phyloP scores from a whole-genome alignment of 73 alveolate genomes.

The Tetrahymena borealis region DNA sequence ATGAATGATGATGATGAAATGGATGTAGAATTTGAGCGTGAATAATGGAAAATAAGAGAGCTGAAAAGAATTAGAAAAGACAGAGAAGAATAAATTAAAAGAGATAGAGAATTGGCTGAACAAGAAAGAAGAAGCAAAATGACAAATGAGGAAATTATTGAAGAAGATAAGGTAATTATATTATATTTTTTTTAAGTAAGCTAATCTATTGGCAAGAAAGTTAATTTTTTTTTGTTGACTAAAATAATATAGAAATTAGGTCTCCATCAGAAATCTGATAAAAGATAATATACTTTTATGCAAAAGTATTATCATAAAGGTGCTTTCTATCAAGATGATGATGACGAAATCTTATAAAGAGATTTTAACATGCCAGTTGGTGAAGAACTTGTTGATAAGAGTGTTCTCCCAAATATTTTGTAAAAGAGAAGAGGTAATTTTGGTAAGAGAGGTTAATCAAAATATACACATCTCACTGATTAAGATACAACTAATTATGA shows the following conservation, averaged over 20 bases:
- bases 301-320: slow-evolving; percentile 96
- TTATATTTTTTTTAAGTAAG: slow-evolving; percentile 65
- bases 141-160: slow-evolving; percentile 63
- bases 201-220: no score
- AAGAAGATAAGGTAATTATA: slow-evolving; percentile 77
- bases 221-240: no score
- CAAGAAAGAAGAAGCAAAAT: slow-evolving; percentile 52
- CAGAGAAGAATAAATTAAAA: slow-evolving; percentile 60
- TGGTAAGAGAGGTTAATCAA: slow-evolving; percentile 89
- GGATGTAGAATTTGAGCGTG: slow-evolving; percentile 76
- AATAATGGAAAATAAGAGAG: slow-evolving; percentile 94
- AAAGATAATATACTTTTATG: slow-evolving; percentile 74
- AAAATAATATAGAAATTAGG: slow-evolving; percentile 93
- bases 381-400: slow-evolving; percentile 83
- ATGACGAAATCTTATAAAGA: slow-evolving; percentile 76
- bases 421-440: slow-evolving; percentile 94
- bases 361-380: slow-evolving; percentile 96
- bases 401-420: slow-evolving; percentile 75
- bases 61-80: slow-evolving; percentile 86
- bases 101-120: slow-evolving; percentile 56
- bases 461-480: slow-evolving; percentile 96
- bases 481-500: slow-evolving; percentile 95
- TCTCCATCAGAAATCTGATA: slow-evolving; percentile 74
- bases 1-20: slow-evolving; percentile 83
- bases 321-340: slow-evolving; percentile 80